Evolutionary conservation across 345 rosid species (phyloP).

Genomic region (Diplotaxis tenuifolia): DNA sequence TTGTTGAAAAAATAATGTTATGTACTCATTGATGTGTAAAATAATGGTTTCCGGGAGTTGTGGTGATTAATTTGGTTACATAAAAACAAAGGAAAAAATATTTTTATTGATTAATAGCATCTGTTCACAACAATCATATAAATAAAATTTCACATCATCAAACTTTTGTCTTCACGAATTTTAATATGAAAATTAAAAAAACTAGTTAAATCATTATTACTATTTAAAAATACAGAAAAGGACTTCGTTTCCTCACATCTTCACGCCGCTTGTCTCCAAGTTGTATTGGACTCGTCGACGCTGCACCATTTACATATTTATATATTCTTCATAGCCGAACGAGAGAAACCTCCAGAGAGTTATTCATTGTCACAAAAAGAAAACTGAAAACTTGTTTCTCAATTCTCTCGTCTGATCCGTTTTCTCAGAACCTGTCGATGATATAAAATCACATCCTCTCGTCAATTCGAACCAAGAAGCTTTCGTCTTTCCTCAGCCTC

Average conservation of each 20-base stretch:
- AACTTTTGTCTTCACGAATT: background rate
- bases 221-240: background rate
- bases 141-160: background rate
- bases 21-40: too few species aligned
- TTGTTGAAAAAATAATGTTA: too few species aligned
- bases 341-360: conserved; percentile 30
- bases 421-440: background rate
- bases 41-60: background rate
- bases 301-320: background rate
- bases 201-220: background rate
- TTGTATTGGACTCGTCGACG: conserved; percentile 39
- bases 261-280: conserved; percentile 41
- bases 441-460: conserved; percentile 24
- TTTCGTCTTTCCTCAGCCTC: conserved; percentile 11
- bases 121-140: background rate
- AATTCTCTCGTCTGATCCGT: conserved; percentile 11
- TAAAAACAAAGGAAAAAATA: background rate
- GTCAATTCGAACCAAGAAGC: conserved; percentile 32
- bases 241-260: conserved; percentile 28
- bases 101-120: background rate
- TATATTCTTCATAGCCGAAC: conserved; percentile 25
- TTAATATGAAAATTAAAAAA: background rate
- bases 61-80: background rate
- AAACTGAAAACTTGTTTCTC: conserved; percentile 14
- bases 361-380: background rate